These are phyloP conservation scores for Candida sojae DNA, from an alignment of 1,139 yeast species.

Conservation along the genomic window DNA sequence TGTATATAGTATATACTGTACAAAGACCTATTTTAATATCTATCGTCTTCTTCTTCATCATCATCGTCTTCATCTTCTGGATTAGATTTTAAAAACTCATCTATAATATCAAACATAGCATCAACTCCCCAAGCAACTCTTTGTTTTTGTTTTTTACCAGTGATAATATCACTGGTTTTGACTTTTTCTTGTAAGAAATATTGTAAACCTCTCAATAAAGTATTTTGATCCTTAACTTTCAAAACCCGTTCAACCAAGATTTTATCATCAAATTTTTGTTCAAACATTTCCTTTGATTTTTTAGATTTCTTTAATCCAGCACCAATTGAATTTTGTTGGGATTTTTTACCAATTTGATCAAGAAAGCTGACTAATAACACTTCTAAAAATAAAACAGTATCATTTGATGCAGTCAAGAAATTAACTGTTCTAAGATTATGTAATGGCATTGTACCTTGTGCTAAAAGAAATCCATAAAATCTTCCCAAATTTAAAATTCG, in stretches of 20 bases:
- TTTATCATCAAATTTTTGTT: constrained; percentile 53
- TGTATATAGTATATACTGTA: constrained; percentile 3
- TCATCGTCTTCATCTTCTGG: constrained; percentile 8
- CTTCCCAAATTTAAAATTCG: constrained; percentile 74
- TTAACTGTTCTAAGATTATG: constrained; percentile 74
- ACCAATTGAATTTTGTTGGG: constrained; percentile 54
- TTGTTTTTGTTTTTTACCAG: constrained; percentile 58
- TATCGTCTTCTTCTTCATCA: constrained; percentile 8
- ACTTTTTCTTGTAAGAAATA: constrained; percentile 64
- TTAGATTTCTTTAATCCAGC: constrained; percentile 34
- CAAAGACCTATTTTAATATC: too few relatives aligned
- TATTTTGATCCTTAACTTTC: constrained; percentile 63
- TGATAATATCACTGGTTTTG: constrained; percentile 50
- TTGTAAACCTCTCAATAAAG: constrained; percentile 70
- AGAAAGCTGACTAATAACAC: constrained; percentile 68
- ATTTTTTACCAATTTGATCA: constrained; percentile 65
- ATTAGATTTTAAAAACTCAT: constrained; percentile 37
- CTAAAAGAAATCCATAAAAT: constrained; percentile 72
- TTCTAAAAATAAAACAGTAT: constrained; percentile 71
- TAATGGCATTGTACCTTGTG: constrained; percentile 71
- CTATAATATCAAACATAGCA: constrained; percentile 54
- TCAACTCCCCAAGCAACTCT: constrained; percentile 75
- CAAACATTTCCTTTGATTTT: constrained; percentile 33
- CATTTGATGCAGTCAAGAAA: constrained; percentile 69
- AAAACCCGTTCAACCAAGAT: constrained; percentile 54